Conservation (phyloP, 2,329 filamentous ascomycete genomes). For the Ophiostoma ips region DNA sequence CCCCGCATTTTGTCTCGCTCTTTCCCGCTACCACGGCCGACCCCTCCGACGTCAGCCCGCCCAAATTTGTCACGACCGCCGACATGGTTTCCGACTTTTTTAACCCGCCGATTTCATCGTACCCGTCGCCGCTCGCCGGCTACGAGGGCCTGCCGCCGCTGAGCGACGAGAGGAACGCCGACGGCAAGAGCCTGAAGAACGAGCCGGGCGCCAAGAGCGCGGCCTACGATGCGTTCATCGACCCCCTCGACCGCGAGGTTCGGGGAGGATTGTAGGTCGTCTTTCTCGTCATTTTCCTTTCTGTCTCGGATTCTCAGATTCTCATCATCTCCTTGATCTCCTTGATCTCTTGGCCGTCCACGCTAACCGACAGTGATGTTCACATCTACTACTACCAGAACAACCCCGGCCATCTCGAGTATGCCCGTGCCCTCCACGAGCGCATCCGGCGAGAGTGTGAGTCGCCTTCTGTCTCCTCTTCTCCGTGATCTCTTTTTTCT, state of each 20-base stretch:
- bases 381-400: constrained; percentile 71
- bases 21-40: neutral
- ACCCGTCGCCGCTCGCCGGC: constrained; percentile 42
- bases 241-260: constrained; percentile 50
- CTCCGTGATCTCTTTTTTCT: neutral
- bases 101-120: constrained; percentile 21
- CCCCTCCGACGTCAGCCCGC: neutral
- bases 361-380: constrained; percentile 41
- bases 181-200: constrained; percentile 69
- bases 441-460: constrained; percentile 68
- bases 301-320: too few species aligned
- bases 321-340: too few species aligned
- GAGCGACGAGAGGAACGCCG: constrained; percentile 44
- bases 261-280: constrained; percentile 62
- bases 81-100: constrained; percentile 9
- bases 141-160: constrained; percentile 43
- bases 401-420: constrained; percentile 47
- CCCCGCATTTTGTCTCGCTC: neutral
- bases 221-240: constrained; percentile 56
- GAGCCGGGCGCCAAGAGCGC: constrained; percentile 46
- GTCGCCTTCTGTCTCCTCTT: constrained; percentile 14
- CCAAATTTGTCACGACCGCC: neutral
- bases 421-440: constrained; percentile 61
- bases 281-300: too few species aligned
- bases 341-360: too few species aligned